Evolutionary conservation across 495 filamentous ascomycete species (phyloP).

Genomic region (Friedmanniomyces simplex): DNA sequence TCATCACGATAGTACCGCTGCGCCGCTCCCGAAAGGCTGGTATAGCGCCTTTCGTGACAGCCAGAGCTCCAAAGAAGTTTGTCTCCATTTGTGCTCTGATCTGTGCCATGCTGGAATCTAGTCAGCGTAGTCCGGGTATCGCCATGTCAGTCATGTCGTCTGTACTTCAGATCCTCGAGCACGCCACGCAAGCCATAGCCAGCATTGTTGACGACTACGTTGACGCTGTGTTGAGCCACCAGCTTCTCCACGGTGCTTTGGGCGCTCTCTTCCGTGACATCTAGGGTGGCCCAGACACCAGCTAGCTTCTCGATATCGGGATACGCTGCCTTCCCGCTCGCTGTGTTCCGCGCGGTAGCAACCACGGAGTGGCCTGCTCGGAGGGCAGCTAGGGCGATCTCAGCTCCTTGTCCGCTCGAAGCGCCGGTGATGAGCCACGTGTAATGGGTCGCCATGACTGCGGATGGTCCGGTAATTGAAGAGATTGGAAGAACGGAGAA

Average conservation of each 20-base stretch:
- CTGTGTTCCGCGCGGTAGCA: constrained; percentile 12
- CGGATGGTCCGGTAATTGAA: neutral
- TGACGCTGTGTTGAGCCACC: constrained; percentile 4
- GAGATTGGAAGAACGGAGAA: neutral
- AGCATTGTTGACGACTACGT: constrained; percentile 17
- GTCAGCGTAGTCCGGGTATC: neutral
- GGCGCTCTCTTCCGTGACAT: constrained; percentile 9
- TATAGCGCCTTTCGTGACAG: constrained; percentile 20
- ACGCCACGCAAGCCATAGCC: constrained; percentile 20
- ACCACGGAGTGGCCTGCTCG: constrained; percentile 7
- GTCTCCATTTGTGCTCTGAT: constrained; percentile 23
- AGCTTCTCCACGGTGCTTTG: constrained; percentile 2
- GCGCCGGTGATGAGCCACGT: constrained; percentile 15
- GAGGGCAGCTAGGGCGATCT: constrained; percentile 9
- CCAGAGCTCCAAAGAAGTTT: constrained; percentile 25
- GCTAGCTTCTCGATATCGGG: constrained; percentile 10
- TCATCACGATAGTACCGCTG: constrained; percentile 21
- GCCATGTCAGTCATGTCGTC: neutral
- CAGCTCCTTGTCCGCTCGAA: constrained; percentile 10
- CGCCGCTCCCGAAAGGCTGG: constrained; percentile 20
- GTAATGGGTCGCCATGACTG: neutral
- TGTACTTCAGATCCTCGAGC: constrained; percentile 21
- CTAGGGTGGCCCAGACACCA: constrained; percentile 7
- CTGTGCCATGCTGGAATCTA: constrained; percentile 10
- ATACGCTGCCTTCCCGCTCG: neutral